Base-by-base conservation (phyloP, 768 basidiomycete genomes). In the Steccherinum ochraceum region DNA sequence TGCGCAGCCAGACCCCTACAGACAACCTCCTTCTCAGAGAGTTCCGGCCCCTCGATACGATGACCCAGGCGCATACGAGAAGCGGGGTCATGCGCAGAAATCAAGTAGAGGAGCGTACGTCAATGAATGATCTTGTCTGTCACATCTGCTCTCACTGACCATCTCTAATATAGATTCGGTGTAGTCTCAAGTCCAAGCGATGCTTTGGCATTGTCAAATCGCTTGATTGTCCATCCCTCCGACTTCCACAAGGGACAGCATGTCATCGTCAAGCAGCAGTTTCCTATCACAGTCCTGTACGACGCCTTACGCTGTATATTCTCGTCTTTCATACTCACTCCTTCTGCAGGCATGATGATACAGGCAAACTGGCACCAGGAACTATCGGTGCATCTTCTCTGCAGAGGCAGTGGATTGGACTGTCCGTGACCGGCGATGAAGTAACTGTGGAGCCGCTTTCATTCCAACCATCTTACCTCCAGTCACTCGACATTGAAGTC, bases 371-470 rank as follows among this genome's bases (percentile, higher is more conserved):
- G 3, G 68, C 69, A 3, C 80, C 81, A 0, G 86, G 89, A 2
- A 68, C 71, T 1, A 75, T 98, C 24, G 93, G 86, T n/a, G 82
- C 84, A 4, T 86, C 88, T 24, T 75, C 80, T 20, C 69, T 81
- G 52, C 89, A 93, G 52, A 80, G 96, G 10, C 83, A 89, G 69
- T 99, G 93, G 93, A 86, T 93, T 40, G 85, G 84, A 4, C 75
- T 97, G 5, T 92, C 92, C 13, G 67, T 86, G 39, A 67, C 73
- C 2, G 92, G 92, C 0, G 93, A 96, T 62, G 62, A 72, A 12
- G 86, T 89, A 48, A 77, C 84, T 13, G 75, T 95, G 35, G 83
- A 87, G 50, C 67, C 78, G 2, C 74, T 90, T 19, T 58, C 59
- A 16, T 23, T 62, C 3, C 72, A 79, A 13, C 64, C 76, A 5